Evolutionary conservation across 2,329 filamentous ascomycete species (phyloP), one percentile per base, ranked within the genome.

Genomic region (Aureobasidium sp.): DNA sequence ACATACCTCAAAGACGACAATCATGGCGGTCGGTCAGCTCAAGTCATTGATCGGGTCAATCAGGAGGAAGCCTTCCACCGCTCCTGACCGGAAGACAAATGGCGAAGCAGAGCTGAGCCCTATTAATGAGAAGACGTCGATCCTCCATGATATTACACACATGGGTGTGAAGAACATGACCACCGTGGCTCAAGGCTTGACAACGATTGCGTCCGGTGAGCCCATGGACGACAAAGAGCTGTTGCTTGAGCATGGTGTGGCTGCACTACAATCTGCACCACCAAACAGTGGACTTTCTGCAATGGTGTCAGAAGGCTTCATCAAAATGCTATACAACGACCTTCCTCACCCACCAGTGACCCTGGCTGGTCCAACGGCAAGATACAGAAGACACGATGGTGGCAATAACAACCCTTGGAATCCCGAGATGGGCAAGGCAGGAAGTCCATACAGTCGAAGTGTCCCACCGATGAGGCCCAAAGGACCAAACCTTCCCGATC

Each of bases 361-460:
- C 23, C 66, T 77, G 13, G 76, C 78, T 44, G 80, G 80, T 13
- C 79, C 79, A 5, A 72, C 74, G 8, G 67, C 75, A 13, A 73
- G 75, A 64, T 79, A 79, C 66, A 69, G 78, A 65, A 68, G 72
- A 64, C 74, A 78, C 63, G 78, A 80, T 64, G 78, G 78, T 5
- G 71, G 76, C 39, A 70, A 71, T 23, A 80, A 80, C 67, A 82
- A 79, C 64, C 77, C 75, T 5, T 80, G 78, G 75, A 67, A 72
- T 44, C 79, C 80, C 1, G 77, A 82, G 57, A 78, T 82, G 73
- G 80, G 80, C 65, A 81, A 80, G 66, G 80, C 80, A 15, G 79
- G 80, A 6, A 74, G 76, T 2, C 76, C 77, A 2, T 80, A 80
- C 67, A 68, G 71, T 20, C 72, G 78, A 61, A 79, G 70, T 56